phyloP scores from a whole-genome alignment of 768 basidiomycete genomes.

The Rhizopogon vinicolor region DNA sequence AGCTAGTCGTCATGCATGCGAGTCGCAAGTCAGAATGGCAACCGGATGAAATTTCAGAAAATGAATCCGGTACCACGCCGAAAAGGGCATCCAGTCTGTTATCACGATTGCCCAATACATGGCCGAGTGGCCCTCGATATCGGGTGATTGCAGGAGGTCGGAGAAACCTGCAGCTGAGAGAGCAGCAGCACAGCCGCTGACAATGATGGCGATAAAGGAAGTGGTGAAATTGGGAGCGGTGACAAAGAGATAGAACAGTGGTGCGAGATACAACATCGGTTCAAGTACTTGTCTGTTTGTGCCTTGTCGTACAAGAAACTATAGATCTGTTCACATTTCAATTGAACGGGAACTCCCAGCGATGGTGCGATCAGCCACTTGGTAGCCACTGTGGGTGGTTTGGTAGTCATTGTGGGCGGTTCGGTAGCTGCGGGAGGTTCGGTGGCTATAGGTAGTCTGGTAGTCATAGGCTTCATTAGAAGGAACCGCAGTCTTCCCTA shows the following conservation, averaged over 20 bases:
- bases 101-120: constrained; percentile 1
- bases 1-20: constrained; percentile 41
- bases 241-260: constrained; percentile 22
- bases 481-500: too few relatives aligned
- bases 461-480: too few relatives aligned
- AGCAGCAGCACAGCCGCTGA: constrained; percentile 56
- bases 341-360: too few relatives aligned
- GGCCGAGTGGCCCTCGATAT: background rate
- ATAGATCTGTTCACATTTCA: too few relatives aligned
- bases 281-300: too few relatives aligned
- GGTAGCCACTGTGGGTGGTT: too few relatives aligned
- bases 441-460: too few relatives aligned
- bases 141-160: background rate
- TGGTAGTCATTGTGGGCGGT: too few relatives aligned
- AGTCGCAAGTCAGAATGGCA: constrained; percentile 53
- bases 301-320: too few relatives aligned
- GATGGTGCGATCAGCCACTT: too few relatives aligned
- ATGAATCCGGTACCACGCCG: constrained; percentile 42
- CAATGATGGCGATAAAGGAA: constrained; percentile 27
- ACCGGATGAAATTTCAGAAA: constrained; percentile 27
- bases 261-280: too few relatives aligned
- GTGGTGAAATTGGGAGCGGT: constrained; percentile 9
- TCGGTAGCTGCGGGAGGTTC: too few relatives aligned
- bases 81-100: constrained; percentile 16
- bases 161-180: constrained; percentile 37